Percentiles rank a stretch among this genome's conserved stretches.
These are phyloP conservation scores for Wolfiporia cocos DNA, from an alignment of 1,284 basidiomycete genomes.

Conservation along the genomic window DNA sequence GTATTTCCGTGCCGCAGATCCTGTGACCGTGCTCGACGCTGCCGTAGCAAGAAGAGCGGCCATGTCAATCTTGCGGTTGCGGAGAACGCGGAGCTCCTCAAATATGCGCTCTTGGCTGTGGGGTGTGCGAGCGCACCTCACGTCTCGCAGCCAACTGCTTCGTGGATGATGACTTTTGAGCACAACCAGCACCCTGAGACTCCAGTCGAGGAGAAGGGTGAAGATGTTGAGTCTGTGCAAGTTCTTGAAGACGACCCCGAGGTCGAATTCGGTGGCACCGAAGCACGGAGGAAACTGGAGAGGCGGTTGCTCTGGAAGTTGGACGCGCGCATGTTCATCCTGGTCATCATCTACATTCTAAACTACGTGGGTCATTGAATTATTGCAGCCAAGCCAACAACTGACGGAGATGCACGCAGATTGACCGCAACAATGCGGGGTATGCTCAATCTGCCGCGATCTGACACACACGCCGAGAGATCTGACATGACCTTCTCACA, in stretches of 20 bases:
- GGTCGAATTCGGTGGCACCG: constrained; percentile 36
- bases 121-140: background rate
- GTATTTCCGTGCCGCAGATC: background rate
- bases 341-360: constrained; percentile 62
- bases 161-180: background rate
- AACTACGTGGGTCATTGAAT: constrained; percentile 54
- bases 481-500: constrained; percentile 16
- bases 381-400: no score
- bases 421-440: constrained; percentile 66
- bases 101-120: background rate
- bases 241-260: constrained; percentile 20
- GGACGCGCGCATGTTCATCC: constrained; percentile 57
- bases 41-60: no score
- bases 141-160: background rate
- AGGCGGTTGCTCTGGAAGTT: constrained; percentile 52
- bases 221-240: constrained; percentile 5
- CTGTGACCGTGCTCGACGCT: background rate
- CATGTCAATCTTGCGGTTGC: background rate
- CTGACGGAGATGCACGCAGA: constrained; percentile 31
- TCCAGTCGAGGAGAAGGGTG: background rate
- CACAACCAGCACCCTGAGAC: background rate
- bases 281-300: constrained; percentile 40
- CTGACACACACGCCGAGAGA: background rate
- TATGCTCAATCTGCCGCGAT: constrained; percentile 28
- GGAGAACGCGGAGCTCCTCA: background rate